Evolutionary conservation across 169 alveolate genomes (phyloP).

Genomic region (Plasmodium vivax): DNA sequence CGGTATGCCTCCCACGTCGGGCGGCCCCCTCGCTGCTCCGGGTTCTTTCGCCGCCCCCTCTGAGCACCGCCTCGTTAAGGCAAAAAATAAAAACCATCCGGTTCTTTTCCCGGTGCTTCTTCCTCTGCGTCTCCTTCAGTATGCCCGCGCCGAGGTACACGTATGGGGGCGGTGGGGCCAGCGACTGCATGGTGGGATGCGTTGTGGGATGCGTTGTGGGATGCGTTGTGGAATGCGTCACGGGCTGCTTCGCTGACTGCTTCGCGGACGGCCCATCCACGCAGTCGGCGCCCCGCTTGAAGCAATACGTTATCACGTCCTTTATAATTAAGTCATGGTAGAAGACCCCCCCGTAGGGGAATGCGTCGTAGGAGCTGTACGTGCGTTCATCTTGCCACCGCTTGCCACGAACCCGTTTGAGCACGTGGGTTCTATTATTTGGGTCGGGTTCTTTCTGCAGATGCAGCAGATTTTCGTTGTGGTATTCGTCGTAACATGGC

Average conservation of each 20-base stretch:
- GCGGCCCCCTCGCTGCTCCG: neutral
- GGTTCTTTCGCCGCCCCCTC: neutral
- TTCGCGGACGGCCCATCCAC: neutral
- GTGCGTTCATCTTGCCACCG: neutral
- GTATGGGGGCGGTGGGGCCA: neutral
- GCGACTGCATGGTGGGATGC: neutral
- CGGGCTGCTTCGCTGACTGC: neutral
- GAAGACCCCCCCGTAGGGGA: constrained; percentile 63
- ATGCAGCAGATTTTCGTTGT: constrained; percentile 32
- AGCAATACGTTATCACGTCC: constrained; percentile 31
- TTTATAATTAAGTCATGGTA: constrained; percentile 59
- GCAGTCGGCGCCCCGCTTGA: neutral
- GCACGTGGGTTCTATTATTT: constrained; percentile 15
- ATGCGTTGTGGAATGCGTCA: no score
- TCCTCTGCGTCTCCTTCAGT: constrained; percentile 19
- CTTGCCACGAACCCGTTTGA: neutral
- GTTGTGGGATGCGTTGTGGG: no score
- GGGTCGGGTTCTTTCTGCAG: constrained; percentile 28
- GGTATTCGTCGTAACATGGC: constrained; percentile 12
- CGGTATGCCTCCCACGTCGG: neutral
- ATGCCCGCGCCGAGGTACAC: constrained; percentile 56
- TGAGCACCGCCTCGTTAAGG: constrained; percentile 36
- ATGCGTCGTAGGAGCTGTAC: constrained; percentile 35
- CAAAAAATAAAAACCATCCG: constrained; percentile 71
- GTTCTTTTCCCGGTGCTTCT: constrained; percentile 38